Conservation (phyloP, 2,329 filamentous ascomycete genomes). For the Epichloe sylvatica region DNA sequence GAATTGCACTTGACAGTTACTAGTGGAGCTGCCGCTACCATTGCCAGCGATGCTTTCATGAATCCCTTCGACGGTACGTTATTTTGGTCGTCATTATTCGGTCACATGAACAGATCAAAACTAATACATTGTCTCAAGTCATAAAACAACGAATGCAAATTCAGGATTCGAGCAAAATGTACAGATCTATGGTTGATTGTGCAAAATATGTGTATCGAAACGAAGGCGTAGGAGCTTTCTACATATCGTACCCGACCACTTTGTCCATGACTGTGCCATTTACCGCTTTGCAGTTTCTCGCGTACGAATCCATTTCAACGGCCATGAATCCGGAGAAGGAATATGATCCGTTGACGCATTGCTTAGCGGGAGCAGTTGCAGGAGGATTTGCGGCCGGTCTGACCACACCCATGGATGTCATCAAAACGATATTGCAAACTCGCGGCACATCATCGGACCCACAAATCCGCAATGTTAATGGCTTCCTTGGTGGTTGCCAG, state of each 20-base stretch:
- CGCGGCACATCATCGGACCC: slow-evolving; percentile 68
- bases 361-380: slow-evolving; percentile 78
- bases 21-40: slow-evolving; percentile 87
- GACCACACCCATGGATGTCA: slow-evolving; percentile 93
- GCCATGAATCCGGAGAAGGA: slow-evolving; percentile 72
- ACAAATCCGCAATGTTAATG: slow-evolving; percentile 70
- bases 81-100: background rate
- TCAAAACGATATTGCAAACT: slow-evolving; percentile 95
- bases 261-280: slow-evolving; percentile 98
- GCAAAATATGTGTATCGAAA: slow-evolving; percentile 73
- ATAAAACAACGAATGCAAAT: slow-evolving; percentile 99
- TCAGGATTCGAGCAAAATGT: slow-evolving; percentile 75
- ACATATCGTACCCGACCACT: slow-evolving; percentile 95
- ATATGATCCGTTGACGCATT: slow-evolving; percentile 91
- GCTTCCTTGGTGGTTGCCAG: slow-evolving; percentile 63
- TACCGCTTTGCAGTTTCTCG: slow-evolving; percentile 91
- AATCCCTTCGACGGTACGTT: slow-evolving; percentile 89
- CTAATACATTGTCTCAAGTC: slow-evolving; percentile 38
- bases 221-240: slow-evolving; percentile 85
- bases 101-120: background rate
- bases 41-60: slow-evolving; percentile 96
- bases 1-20: slow-evolving; percentile 43
- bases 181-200: slow-evolving; percentile 76
- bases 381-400: slow-evolving; percentile 87
- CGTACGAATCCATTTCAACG: slow-evolving; percentile 93